Evolutionary conservation across 192 early-diverging fungal species (phyloP), one percentile per base, ranked within the genome.

Genomic region (Backusella parvicylindrica): DNA sequence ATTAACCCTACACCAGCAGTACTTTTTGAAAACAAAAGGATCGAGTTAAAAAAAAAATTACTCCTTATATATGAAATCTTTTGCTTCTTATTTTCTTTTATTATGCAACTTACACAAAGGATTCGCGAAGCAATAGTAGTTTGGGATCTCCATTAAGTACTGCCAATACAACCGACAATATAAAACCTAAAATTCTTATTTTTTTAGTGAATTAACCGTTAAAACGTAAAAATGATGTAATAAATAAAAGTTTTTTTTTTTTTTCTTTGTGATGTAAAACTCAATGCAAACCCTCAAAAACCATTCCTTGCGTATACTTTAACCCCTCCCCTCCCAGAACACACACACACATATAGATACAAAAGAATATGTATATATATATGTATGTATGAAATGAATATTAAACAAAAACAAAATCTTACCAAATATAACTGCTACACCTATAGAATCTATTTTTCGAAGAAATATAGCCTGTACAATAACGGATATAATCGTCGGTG

Each of bases 111-210:
- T 75, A 75, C 72, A 84, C 77, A 74, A 81, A 69, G 9, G 85
- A 86, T 73, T 86, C 85, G 50, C 85, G 68, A 68, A 86, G 50
- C 64, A 86, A 70, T 12, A 84, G 64, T 28, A 84, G 37, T 41
- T 75, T 75, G 15, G 85, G 79, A 64, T 86, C 80, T 23, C 76
- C 72, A 41, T 84, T 76, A 15, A 82, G 43, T 5, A 77, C 68
- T 18, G 85, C 79, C 11, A 86, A 64, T 49, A 86, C 78, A 23
- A 77, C 83, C 3, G 83, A 81, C 32, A 86, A 36, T 65, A 79
- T 72, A 50, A 84, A 86, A 53, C 79, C 79, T 80, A 56, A 7
- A 65, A 21, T 36, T 16, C 68, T 21, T 23, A 56, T 43, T 5
- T 50, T 36, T 35, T 50, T 50, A 75, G 49, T 50, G 18, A 50